A percentile compares a stretch with the other conserved stretches of the same genome.
Conservation (phyloP, 371 early-diverging fungal genomes). For the Mucor sp. region DNA sequence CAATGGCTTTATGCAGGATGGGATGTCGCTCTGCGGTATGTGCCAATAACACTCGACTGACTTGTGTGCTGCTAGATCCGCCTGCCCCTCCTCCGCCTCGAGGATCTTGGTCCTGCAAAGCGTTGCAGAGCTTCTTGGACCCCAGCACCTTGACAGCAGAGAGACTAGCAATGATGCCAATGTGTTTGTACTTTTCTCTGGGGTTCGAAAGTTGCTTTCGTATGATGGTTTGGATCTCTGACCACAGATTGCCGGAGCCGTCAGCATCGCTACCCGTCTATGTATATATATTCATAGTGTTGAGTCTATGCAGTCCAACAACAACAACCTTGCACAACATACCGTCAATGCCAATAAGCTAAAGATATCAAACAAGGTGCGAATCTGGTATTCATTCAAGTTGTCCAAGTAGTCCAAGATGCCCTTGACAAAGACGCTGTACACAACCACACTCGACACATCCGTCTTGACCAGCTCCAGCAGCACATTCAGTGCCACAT, state of each 20-base stretch:
- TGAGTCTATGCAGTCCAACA: conserved; percentile 12
- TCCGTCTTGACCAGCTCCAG: conserved; percentile 54
- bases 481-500: conserved; percentile 65
- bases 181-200: conserved; percentile 68
- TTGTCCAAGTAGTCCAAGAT: conserved; percentile 80
- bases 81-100: conserved; percentile 2
- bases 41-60: background rate
- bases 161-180: conserved; percentile 78
- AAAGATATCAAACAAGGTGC: conserved; percentile 70
- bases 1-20: conserved; percentile 43
- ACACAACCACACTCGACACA: conserved; percentile 55
- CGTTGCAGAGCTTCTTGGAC: conserved; percentile 31
- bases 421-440: conserved; percentile 76
- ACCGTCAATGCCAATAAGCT: conserved; percentile 70
- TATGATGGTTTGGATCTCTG: conserved; percentile 76
- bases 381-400: conserved; percentile 63
- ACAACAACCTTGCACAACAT: background rate
- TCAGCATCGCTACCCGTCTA: conserved; percentile 24
- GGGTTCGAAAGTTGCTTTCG: conserved; percentile 82
- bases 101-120: background rate
- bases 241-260: conserved; percentile 45
- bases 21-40: conserved; percentile 33
- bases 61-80: conserved; percentile 22
- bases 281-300: background rate
- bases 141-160: conserved; percentile 73